Evolutionary conservation across 148 eudicot species (phyloP).

Genomic region (Rhododendron ovatum): DNA sequence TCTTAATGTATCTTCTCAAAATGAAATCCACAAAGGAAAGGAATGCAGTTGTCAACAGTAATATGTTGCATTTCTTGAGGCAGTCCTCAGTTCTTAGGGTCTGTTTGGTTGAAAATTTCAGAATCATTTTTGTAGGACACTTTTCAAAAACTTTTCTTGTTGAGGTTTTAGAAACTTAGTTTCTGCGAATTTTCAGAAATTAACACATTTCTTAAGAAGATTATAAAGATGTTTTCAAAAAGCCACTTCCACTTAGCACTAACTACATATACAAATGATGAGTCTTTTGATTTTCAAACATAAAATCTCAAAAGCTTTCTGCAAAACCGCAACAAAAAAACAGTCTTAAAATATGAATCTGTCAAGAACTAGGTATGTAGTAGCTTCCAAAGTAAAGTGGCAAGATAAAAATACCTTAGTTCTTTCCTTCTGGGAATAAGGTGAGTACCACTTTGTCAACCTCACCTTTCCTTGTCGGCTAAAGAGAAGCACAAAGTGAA

Average conservation of each 20-base stretch:
- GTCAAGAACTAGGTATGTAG: not conserved
- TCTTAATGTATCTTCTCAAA: not conserved
- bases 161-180: not conserved
- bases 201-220: not conserved
- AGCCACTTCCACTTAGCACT: not conserved
- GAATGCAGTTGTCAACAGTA: not conserved
- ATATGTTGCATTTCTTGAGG: not conserved
- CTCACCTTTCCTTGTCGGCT: constrained; percentile 94
- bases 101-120: not conserved
- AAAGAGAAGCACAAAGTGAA: constrained; percentile 79
- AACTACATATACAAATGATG: not conserved
- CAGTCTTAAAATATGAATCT: not conserved
- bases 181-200: not conserved
- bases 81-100: not conserved
- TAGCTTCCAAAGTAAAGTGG: not conserved
- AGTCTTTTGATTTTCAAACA: not conserved
- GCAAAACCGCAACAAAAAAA: not conserved
- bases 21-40: not conserved
- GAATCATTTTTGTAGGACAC: not conserved
- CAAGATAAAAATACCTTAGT: constrained; percentile 48
- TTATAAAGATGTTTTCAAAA: not conserved
- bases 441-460: constrained; percentile 92
- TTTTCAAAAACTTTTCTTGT: not conserved
- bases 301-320: not conserved
- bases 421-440: constrained; percentile 86